A percentile compares a stretch with the other conserved stretches of the same genome.
phyloP scores from a whole-genome alignment of 2,329 filamentous ascomycete genomes.

The Plectosphaerella sp. region DNA sequence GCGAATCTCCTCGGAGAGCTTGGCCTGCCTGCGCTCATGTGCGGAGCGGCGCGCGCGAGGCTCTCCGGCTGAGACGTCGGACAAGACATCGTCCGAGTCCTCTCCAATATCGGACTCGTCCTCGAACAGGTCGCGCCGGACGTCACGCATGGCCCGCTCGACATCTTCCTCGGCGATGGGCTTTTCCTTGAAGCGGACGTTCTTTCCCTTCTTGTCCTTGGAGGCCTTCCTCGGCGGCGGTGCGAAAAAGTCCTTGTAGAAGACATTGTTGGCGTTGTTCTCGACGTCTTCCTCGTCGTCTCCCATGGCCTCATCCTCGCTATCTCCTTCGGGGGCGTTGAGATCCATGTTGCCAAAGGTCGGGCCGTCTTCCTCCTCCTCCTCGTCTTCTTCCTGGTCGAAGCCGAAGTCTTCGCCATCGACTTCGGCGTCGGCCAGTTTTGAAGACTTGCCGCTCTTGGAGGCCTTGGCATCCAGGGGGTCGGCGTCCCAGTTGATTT shows the following conservation, averaged over 20 bases:
- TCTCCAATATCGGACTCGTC: conserved; percentile 59
- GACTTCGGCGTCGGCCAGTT: conserved; percentile 16
- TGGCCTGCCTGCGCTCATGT: conserved; percentile 82
- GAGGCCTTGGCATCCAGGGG: conserved; percentile 47
- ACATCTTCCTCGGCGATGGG: conserved; percentile 61
- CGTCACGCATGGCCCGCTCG: conserved; percentile 78
- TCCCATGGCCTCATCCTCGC: conserved; percentile 56
- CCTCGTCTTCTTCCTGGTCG: conserved; percentile 42
- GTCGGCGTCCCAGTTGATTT: conserved; percentile 78
- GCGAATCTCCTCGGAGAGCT: conserved; percentile 84
- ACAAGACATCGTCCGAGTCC: conserved; percentile 60
- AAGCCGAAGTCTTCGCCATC: conserved; percentile 18
- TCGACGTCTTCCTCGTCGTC: conserved; percentile 49
- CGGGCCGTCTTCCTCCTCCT: conserved; percentile 71
- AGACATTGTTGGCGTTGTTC: conserved; percentile 79
- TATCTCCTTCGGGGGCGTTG: conserved; percentile 66
- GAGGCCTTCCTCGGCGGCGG: conserved; percentile 68
- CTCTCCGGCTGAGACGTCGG: conserved; percentile 64
- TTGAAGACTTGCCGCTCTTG: conserved; percentile 18
- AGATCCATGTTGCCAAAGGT: conserved; percentile 79
- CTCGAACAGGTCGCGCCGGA: conserved; percentile 87
- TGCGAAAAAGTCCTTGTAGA: conserved; percentile 91
- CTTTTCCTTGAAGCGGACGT: conserved; percentile 33
- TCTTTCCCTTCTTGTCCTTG: conserved; percentile 41
- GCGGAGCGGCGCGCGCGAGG: conserved; percentile 72